These are phyloP conservation scores for Ustilago tritici DNA, from an alignment of 1,284 basidiomycete species.

Conservation along the genomic window DNA sequence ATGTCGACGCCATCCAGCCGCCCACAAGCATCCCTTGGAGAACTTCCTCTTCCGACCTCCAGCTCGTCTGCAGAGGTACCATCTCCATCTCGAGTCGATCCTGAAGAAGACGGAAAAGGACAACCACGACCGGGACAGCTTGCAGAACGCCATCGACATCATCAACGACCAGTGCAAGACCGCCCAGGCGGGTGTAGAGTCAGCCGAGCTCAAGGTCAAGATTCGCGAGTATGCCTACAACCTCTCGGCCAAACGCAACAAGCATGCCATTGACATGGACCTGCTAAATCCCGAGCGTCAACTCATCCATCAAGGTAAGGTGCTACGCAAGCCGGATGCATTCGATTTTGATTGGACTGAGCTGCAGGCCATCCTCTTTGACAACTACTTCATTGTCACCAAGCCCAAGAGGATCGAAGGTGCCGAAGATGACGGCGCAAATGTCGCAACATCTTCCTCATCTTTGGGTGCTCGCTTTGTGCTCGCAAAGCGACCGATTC, in stretches of 20 bases:
- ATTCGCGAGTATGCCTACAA: constrained; percentile 62
- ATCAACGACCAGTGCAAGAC: constrained; percentile 66
- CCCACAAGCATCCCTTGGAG: constrained; percentile 84
- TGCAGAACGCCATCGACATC: constrained; percentile 61
- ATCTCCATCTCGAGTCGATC: constrained; percentile 86
- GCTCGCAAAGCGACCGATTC: constrained; percentile 65
- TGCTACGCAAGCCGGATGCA: constrained; percentile 64
- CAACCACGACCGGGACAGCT: constrained; percentile 56
- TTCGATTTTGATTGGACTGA: constrained; percentile 68
- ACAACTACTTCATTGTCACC: constrained; percentile 66
- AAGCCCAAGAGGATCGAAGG: constrained; percentile 55
- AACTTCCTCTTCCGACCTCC: constrained; percentile 87
- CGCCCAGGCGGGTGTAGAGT: constrained; percentile 63
- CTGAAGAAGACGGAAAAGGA: constrained; percentile 70
- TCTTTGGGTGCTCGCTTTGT: constrained; percentile 42
- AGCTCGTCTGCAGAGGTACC: constrained; percentile 90
- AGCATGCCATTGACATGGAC: constrained; percentile 59
- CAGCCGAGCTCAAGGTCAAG: constrained; percentile 63
- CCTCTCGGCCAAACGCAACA: constrained; percentile 59
- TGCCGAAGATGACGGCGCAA: constrained; percentile 33
- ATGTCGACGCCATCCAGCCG: constrained; percentile 77
- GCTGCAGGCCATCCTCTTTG: constrained; percentile 63
- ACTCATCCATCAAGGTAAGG: constrained; percentile 59
- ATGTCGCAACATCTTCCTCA: constrained; percentile 27
- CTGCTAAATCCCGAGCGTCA: constrained; percentile 61